phyloP scores from a whole-genome alignment of 345 rosid genomes.

The Jatropha curcas region DNA sequence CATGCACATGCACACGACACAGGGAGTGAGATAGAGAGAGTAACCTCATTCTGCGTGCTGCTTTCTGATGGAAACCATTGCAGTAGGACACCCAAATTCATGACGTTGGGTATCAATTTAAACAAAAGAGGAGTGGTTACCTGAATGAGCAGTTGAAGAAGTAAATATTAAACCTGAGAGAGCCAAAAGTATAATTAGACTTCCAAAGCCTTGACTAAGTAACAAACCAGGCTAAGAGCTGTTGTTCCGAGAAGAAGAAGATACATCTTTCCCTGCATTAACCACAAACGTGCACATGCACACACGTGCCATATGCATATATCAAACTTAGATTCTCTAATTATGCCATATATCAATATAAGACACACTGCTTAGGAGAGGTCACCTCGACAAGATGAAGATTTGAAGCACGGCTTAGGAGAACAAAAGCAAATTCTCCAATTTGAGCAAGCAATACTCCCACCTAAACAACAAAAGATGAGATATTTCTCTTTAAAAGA shows the following conservation, averaged over 20 bases:
- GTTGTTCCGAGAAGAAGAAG: conserved; percentile 98
- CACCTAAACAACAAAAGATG: conserved; percentile 45
- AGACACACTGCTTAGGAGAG: neutral
- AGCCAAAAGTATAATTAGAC: neutral
- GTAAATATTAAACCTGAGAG: conserved; percentile 18
- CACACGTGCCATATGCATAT: neutral
- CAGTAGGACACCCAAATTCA: conserved; percentile 82
- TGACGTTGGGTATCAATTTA: conserved; percentile 78
- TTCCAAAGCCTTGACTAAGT: conserved; percentile 5
- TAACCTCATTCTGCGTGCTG: conserved; percentile 63
- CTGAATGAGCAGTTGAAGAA: conserved; percentile 39
- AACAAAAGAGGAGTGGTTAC: conserved; percentile 90
- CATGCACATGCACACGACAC: neutral
- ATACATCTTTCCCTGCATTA: conserved; percentile 93
- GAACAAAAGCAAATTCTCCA: conserved; percentile 98
- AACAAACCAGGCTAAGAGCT: conserved; percentile 85
- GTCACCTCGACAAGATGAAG: conserved; percentile 85
- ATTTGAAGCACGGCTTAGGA: conserved; percentile 91
- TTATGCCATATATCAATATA: neutral
- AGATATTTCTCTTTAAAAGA: neutral
- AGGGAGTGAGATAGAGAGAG: neutral
- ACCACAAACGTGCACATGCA: conserved; percentile 2
- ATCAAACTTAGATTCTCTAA: neutral
- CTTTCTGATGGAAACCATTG: conserved; percentile 84
- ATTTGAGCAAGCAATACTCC: conserved; percentile 95